These are phyloP conservation scores for Penicillium flavigenum DNA, from an alignment of 495 filamentous ascomycete genomes.

Conservation along the genomic window DNA sequence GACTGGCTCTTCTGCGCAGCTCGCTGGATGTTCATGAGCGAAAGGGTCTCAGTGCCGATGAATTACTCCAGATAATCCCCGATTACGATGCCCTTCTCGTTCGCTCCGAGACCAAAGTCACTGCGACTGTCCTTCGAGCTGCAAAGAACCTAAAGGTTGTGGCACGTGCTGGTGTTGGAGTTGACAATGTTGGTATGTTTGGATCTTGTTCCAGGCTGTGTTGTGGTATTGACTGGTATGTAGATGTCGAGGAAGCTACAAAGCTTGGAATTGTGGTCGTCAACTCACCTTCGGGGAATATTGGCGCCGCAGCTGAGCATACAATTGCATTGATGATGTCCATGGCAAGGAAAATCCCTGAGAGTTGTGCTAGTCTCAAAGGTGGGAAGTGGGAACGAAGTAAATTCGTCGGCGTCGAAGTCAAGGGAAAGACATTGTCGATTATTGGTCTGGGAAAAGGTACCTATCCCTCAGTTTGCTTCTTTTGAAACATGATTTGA, in stretches of 20 bases:
- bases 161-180: conserved; percentile 71
- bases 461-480: conserved; percentile 11
- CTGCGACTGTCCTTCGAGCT: conserved; percentile 55
- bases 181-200: conserved; percentile 64
- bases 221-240: not conserved
- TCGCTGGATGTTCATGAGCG: conserved; percentile 60
- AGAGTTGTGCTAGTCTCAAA: conserved; percentile 58
- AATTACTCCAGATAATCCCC: conserved; percentile 58
- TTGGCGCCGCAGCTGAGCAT: conserved; percentile 68
- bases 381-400: conserved; percentile 67
- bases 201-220: not conserved
- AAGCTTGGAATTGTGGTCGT: conserved; percentile 67
- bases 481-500: conserved; percentile 1
- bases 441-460: conserved; percentile 70
- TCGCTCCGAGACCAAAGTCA: conserved; percentile 71
- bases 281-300: conserved; percentile 68
- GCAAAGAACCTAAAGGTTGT: conserved; percentile 64
- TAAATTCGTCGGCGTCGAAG: conserved; percentile 65
- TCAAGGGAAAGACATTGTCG: conserved; percentile 65
- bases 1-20: conserved; percentile 57
- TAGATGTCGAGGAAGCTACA: conserved; percentile 63
- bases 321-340: conserved; percentile 67
- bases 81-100: conserved; percentile 67
- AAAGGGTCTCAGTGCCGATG: conserved; percentile 52
- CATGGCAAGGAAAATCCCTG: conserved; percentile 62